Evolutionary conservation across 169 alveolate genomes (phyloP), one percentile per base, ranked within the genome.

Genomic region (Babesia caballi): DNA sequence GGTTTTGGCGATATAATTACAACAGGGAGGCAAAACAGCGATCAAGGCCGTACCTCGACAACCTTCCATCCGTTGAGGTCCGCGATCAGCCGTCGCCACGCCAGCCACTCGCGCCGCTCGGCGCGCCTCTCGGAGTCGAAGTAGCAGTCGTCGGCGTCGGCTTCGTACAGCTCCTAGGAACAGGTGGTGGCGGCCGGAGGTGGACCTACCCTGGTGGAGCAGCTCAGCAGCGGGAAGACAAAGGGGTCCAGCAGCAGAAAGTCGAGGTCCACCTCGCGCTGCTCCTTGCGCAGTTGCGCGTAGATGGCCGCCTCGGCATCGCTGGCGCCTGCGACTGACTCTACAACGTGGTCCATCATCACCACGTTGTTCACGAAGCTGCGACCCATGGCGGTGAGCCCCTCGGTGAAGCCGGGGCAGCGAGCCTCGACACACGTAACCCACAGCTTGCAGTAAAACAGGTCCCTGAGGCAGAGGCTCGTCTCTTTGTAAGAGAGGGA

Each of bases 281-380:
- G 9, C 51, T 63, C 61, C 35, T 44, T 53, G 7, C 49, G 5
- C 50, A 63, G 46, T n/a, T 49, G 53, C 50, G 53, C 28, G 21
- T 28, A 63, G 30, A 63, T 4, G 12, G 33, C 15, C 33, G 58
- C 30, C 5, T 44, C 61, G 25, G 58, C 33, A 0, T 63, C 58
- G 7, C 50, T 28, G 27, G 23, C 40, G 28, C 21, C 15, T 5
- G 69, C 46, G 0, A 32, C 63, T 33, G 53, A 21, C 35, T 73
- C 84, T 15, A 21, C 59, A n/a, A 73, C 47, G 57, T 73, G 66
- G 21, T 73, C 73, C 27, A 50, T 58, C 61, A 59, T 60, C 35
- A 46, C 75, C 41, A 73, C 84, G 23, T 73, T 73, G 66, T 66
- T 19, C 40, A 73, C 28, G 44, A 73, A 73, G 63, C 75, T 60